Percentiles rank a stretch among this genome's conserved stretches.
phyloP scores from a whole-genome alignment of 2,329 filamentous ascomycete species.

The Coniochaeta prunicola region DNA sequence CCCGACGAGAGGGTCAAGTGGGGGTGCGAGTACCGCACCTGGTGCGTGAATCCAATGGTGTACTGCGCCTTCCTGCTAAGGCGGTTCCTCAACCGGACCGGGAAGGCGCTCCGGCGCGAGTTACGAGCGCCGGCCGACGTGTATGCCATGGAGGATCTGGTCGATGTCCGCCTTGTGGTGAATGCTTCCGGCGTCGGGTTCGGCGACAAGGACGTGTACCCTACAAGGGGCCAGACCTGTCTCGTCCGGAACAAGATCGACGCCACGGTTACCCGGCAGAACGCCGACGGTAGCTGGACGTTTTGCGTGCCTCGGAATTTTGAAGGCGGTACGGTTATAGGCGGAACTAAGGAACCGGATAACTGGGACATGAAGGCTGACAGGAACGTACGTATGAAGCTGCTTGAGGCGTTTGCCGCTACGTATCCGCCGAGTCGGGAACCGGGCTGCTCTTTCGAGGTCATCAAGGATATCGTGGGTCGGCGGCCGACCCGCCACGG shows the following conservation, averaged over 20 bases:
- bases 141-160: conserved; percentile 22
- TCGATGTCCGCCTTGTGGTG: conserved; percentile 24
- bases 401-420: conserved; percentile 32
- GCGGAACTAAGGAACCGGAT: conserved; percentile 56
- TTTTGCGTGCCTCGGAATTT: conserved; percentile 56
- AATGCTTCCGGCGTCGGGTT: conserved; percentile 41
- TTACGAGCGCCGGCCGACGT: conserved; percentile 29
- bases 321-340: conserved; percentile 57
- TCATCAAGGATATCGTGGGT: conserved; percentile 21
- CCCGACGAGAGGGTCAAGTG: conserved; percentile 32
- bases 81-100: conserved; percentile 30
- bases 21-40: conserved; percentile 45
- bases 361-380: conserved; percentile 47
- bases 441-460: too few relatives aligned
- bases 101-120: conserved; percentile 23
- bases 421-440: conserved; percentile 29
- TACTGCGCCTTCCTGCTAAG: conserved; percentile 42
- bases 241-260: conserved; percentile 30
- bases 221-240: conserved; percentile 41
- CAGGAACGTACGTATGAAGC: conserved; percentile 31
- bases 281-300: conserved; percentile 54
- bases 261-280: conserved; percentile 49
- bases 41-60: conserved; percentile 47
- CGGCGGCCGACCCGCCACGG: conserved; percentile 19
- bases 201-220: conserved; percentile 30